phyloP scores from a whole-genome alignment of 805 yeast species.

The Candida suzukii region DNA sequence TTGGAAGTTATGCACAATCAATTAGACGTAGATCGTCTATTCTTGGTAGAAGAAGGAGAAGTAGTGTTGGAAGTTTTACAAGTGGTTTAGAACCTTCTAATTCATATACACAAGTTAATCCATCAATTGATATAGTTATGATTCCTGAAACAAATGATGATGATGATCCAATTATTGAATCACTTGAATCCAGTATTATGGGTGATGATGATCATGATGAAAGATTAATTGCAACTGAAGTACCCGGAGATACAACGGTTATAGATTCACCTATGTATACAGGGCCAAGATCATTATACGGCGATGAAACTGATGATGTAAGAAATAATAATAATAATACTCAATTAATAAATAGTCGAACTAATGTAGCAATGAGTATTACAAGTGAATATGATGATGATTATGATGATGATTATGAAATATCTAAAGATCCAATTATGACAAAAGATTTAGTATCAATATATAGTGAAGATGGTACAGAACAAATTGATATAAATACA shows the following conservation, averaged over 20 bases:
- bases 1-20: constrained; percentile 23
- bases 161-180: neutral
- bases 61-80: constrained; percentile 2
- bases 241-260: neutral
- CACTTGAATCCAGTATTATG: neutral
- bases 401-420: neutral
- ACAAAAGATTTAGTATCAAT: neutral
- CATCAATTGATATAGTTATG: too few species aligned
- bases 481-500: neutral
- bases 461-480: neutral
- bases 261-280: neutral
- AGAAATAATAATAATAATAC: too few species aligned
- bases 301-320: neutral
- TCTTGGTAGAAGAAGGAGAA: constrained; percentile 1
- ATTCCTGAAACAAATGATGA: neutral
- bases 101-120: neutral
- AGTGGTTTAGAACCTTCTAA: neutral
- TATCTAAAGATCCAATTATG: neutral
- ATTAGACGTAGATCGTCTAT: constrained; percentile 6
- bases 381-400: neutral
- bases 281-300: neutral
- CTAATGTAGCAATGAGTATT: too few species aligned
- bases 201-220: neutral
- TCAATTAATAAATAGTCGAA: too few species aligned
- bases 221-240: neutral